Conservation (phyloP, 2,329 filamentous ascomycete genomes). For the Penicillium sp. region DNA sequence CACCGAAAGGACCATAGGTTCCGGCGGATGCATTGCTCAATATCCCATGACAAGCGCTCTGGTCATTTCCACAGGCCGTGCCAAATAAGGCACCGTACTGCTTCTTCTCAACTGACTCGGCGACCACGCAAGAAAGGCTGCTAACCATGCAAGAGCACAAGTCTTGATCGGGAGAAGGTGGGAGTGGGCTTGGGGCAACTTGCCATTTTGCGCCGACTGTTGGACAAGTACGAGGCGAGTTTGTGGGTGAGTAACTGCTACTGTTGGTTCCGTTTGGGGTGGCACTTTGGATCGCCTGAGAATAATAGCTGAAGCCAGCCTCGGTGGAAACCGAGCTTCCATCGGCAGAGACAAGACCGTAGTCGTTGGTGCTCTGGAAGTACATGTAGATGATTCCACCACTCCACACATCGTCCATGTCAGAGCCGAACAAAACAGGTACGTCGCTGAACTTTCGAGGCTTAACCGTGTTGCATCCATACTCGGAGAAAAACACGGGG, state of each 20-base stretch:
- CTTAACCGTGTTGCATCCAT: conserved; percentile 80
- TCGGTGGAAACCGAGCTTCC: conserved; percentile 62
- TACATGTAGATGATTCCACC: conserved; percentile 99
- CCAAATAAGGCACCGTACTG: conserved; percentile 68
- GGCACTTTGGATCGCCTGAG: conserved; percentile 1
- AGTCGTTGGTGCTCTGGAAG: conserved; percentile 86
- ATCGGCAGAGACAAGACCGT: conserved; percentile 66
- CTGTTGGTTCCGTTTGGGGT: conserved; percentile 2
- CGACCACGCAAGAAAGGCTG: conserved; percentile 69
- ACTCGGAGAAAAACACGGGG: conserved; percentile 95
- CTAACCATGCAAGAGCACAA: conserved; percentile 84
- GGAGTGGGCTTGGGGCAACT: conserved; percentile 65
- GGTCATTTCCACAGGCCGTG: conserved; percentile 43
- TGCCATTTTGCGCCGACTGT: conserved; percentile 59
- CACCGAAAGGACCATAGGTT: conserved; percentile 46
- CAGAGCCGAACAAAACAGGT: conserved; percentile 69
- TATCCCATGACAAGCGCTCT: conserved; percentile 42
- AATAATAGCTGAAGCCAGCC: conserved; percentile 4
- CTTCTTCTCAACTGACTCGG: conserved; percentile 35
- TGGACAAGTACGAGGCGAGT: conserved; percentile 1
- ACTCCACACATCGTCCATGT: conserved; percentile 85
- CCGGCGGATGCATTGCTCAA: conserved; percentile 41
- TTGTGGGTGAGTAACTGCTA: not conserved
- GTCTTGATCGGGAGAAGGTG: conserved; percentile 73
- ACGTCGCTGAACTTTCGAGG: conserved; percentile 84